Evolutionary conservation across 177 flowering plant genomes (phyloP).

Genomic region (Vitis hybrid): DNA sequence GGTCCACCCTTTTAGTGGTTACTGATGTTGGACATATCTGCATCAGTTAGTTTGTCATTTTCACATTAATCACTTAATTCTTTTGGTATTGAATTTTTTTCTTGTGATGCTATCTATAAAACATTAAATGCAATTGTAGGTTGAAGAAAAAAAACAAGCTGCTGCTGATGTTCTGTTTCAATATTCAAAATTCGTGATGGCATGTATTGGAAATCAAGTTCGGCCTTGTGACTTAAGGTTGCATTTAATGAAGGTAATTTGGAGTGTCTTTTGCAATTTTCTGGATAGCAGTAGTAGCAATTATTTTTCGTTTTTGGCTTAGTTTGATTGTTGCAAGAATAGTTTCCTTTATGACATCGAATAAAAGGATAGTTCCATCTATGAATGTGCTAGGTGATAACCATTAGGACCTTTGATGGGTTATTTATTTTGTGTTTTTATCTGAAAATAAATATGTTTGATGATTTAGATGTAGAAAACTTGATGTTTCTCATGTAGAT

Average conservation of each 20-base stretch:
- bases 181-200: slow-evolving; percentile 83
- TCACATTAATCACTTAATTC: not conserved
- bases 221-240: slow-evolving; percentile 88
- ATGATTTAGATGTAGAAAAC: not conserved
- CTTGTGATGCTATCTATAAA: not conserved
- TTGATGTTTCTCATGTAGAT: not conserved
- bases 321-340: not conserved
- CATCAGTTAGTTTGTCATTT: not conserved
- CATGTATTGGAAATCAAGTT: slow-evolving; percentile 79
- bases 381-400: too few relatives aligned
- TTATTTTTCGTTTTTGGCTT: not conserved
- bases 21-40: not conserved
- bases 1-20: not conserved
- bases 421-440: too few relatives aligned
- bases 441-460: too few relatives aligned
- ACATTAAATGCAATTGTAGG: slow-evolving; percentile 31
- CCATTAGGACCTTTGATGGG: too few relatives aligned
- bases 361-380: too few relatives aligned
- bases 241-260: slow-evolving; percentile 91
- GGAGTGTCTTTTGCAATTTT: not conserved
- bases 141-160: slow-evolving; percentile 85
- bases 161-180: slow-evolving; percentile 85
- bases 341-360: too few relatives aligned
- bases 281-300: not conserved
- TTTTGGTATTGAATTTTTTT: not conserved